These are phyloP conservation scores for Gymnopus androsaceus DNA, from an alignment of 1,284 basidiomycete species.

Conservation along the genomic window DNA sequence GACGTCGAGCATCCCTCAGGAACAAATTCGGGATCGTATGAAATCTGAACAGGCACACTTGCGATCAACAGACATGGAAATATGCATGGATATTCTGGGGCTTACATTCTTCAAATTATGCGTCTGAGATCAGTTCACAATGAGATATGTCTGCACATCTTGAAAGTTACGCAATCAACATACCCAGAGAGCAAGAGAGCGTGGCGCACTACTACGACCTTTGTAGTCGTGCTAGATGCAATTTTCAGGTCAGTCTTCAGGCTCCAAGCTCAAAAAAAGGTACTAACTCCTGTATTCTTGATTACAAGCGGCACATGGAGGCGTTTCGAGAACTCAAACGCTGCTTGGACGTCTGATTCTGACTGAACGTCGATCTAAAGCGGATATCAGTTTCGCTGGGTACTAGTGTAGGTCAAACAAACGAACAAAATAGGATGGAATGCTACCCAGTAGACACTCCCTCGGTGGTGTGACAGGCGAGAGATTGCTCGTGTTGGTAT, in stretches of 20 bases:
- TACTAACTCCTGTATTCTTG: constrained; percentile 51
- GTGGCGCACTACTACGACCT: constrained; percentile 44
- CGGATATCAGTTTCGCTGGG: background rate
- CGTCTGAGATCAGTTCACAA: constrained; percentile 29
- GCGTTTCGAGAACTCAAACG: constrained; percentile 41
- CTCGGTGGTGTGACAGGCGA: constrained; percentile 5
- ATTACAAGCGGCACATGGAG: constrained; percentile 44
- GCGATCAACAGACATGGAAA: background rate
- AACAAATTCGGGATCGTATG: constrained; percentile 33
- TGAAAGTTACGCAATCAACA: background rate
- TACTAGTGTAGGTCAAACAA: background rate
- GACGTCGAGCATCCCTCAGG: constrained; percentile 36
- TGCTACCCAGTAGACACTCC: constrained; percentile 9
- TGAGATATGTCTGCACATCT: background rate
- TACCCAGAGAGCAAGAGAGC: constrained; percentile 45
- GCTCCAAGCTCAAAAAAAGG: background rate
- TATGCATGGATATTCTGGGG: background rate
- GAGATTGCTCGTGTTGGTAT: constrained; percentile 3
- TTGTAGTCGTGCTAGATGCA: constrained; percentile 45
- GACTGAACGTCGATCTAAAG: constrained; percentile 44
- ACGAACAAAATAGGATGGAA: constrained; percentile 14
- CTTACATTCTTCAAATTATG: constrained; percentile 41
- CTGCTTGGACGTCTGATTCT: constrained; percentile 40
- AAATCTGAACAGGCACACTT: constrained; percentile 30
- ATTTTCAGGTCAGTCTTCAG: background rate